These are phyloP conservation scores for Penicillium hesseltinei DNA, from an alignment of 2,329 filamentous ascomycete species.

Conservation along the genomic window DNA sequence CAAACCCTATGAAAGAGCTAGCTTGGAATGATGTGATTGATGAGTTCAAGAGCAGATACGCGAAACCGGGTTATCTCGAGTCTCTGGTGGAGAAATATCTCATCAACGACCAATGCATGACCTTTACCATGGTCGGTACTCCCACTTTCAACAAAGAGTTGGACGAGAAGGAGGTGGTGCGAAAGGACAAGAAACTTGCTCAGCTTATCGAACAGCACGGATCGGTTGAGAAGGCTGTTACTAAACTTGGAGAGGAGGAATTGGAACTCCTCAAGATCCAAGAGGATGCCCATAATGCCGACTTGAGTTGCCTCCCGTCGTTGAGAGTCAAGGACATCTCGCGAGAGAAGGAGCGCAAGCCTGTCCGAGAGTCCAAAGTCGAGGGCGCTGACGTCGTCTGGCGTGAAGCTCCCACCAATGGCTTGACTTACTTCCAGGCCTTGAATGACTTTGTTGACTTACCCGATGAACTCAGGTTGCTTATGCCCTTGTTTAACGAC, in stretches of 20 bases:
- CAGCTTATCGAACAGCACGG: conserved; percentile 68
- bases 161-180: conserved; percentile 70
- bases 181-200: conserved; percentile 72
- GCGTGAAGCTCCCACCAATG: conserved; percentile 91
- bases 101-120: conserved; percentile 79
- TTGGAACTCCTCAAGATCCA: conserved; percentile 77
- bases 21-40: conserved; percentile 88
- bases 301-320: conserved; percentile 83
- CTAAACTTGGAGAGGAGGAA: conserved; percentile 73
- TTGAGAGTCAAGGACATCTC: conserved; percentile 88
- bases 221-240: conserved; percentile 67
- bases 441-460: conserved; percentile 76
- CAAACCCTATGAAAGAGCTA: conserved; percentile 85
- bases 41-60: conserved; percentile 75
- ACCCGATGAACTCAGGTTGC: conserved; percentile 76
- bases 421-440: conserved; percentile 91
- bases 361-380: conserved; percentile 57
- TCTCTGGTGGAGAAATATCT: conserved; percentile 84
- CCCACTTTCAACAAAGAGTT: conserved; percentile 71
- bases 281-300: conserved; percentile 77
- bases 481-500: conserved; percentile 88
- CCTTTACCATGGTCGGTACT: conserved; percentile 92
- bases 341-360: conserved; percentile 70
- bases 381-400: conserved; percentile 74
- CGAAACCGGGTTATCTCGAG: conserved; percentile 77